A percentile compares a stretch with the other conserved stretches of the same genome.
Conservation (phyloP, 2,329 filamentous ascomycete species). For the Paracamarosporium sp. region DNA sequence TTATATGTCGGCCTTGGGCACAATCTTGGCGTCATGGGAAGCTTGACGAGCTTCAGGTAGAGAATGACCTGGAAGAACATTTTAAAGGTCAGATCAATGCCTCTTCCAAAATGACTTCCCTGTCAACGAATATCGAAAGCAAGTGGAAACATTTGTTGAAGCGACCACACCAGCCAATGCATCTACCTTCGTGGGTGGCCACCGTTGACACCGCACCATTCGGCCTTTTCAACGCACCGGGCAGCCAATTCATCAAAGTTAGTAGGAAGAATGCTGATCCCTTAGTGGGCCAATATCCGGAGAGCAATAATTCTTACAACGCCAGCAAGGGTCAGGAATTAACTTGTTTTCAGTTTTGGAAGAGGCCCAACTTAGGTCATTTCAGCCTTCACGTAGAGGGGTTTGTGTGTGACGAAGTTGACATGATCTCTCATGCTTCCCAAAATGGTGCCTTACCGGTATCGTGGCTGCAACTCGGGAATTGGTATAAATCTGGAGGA, state of each 20-base stretch:
- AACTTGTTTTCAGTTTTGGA: slow-evolving; percentile 28
- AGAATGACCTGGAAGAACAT: background rate
- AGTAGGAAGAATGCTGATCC: slow-evolving; percentile 45
- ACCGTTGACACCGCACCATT: slow-evolving; percentile 27
- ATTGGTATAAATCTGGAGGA: slow-evolving; percentile 4
- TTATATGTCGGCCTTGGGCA: slow-evolving; percentile 51
- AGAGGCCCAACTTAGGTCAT: slow-evolving; percentile 19
- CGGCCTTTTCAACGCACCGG: slow-evolving; percentile 24
- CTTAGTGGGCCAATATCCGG: slow-evolving; percentile 38
- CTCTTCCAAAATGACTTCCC: no score
- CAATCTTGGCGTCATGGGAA: slow-evolving; percentile 1
- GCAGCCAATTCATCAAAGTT: slow-evolving; percentile 25
- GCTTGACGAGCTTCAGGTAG: background rate
- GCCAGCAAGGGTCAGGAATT: slow-evolving; percentile 32
- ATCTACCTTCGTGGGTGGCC: slow-evolving; percentile 42
- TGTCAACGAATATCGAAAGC: no score
- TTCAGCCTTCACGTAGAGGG: slow-evolving; percentile 43
- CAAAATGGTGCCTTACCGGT: slow-evolving; percentile 20
- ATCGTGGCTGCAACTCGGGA: slow-evolving; percentile 17
- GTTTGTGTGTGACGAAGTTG: slow-evolving; percentile 33
- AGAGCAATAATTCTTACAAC: slow-evolving; percentile 35
- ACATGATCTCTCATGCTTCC: slow-evolving; percentile 13
- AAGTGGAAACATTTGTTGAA: no score
- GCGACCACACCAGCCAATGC: no score
- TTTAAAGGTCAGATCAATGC: no score